A percentile compares a stretch with the other conserved stretches of the same genome.
Conservation (phyloP, 176 grass and related monocot genomes). For the Triticum dicoccoides region DNA sequence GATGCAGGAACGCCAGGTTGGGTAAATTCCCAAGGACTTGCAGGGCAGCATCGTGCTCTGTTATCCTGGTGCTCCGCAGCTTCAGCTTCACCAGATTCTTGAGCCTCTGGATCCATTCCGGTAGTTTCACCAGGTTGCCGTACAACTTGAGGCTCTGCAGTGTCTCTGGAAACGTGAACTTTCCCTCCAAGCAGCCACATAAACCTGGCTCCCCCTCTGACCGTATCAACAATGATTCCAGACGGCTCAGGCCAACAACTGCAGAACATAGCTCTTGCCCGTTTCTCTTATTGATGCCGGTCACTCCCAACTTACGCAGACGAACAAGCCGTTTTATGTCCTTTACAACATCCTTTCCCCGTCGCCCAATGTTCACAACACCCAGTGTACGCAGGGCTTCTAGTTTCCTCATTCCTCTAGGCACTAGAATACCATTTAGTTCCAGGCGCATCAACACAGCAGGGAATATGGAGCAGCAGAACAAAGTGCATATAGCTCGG, state of each 20-base stretch:
- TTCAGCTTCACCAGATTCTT: background rate
- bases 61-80: background rate
- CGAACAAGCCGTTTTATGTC: background rate
- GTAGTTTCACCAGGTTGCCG: background rate
- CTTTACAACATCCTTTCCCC: rapidly evolving
- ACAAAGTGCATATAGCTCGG: rapidly evolving
- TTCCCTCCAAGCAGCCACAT: background rate
- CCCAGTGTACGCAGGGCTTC: background rate
- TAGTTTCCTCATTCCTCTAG: background rate
- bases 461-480: background rate
- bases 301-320: background rate
- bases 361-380: background rate
- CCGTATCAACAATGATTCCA: background rate
- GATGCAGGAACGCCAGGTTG: too few species aligned
- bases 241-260: background rate
- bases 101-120: background rate
- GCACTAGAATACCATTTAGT: background rate
- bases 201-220: background rate
- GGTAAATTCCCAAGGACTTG: background rate
- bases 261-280: background rate
- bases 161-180: background rate
- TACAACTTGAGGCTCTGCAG: background rate
- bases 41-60: background rate
- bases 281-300: background rate
- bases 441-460: rapidly evolving